Base-by-base conservation (phyloP, 208 protist species). In the Borovskyia barvae region DNA sequence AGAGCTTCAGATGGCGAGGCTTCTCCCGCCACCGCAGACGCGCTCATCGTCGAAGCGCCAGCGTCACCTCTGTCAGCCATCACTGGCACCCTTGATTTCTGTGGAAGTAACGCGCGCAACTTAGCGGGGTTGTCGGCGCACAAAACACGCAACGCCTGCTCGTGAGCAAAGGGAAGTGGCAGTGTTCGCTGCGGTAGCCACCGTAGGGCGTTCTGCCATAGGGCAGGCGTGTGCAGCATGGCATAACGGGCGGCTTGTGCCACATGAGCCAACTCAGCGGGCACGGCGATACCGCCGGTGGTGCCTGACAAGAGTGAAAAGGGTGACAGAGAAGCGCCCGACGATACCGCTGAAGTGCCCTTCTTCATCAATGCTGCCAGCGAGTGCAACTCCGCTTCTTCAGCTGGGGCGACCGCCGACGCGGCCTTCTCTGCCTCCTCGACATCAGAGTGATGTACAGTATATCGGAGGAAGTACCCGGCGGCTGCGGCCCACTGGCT, bases 201-300 rank as follows among this genome's bases (percentile, higher is more conserved):
- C 39, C 39, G 33, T 40, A 92, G 52, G n/a, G 85, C 80, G 8
- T 66, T 43, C 40, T 45, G 49, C 80, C 85, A 87, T 45, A 57
- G 41, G 9, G 11, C 22, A 0, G 67, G 42, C 0, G 53, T 77
- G 42, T 69, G 71, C 37, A 85, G 48, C 69, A 86, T 71, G 30
- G 81, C 72, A 67, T 85, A 87, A 28, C 80, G 80, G 17, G 76
- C 72, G 4, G 73, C 75, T 28, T 85, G 78, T 5, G 67, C 75
- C 14, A 92, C 51, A 33, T 75, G 62, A 0, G 67, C 56, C 14
- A 92, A 52, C 35, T 77, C 70, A 0, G 50, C 20, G 0, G 81
- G 76, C 24, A 92, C 49, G 15, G 39, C 30, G 6, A 20, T n/a
- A 2, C 26, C 36, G 2, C 47, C 28, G 40, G 24, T 29, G 5